Evolutionary conservation across 2,329 filamentous ascomycete genomes (phyloP).

Genomic region (Pseudogymnoascus sp.): DNA sequence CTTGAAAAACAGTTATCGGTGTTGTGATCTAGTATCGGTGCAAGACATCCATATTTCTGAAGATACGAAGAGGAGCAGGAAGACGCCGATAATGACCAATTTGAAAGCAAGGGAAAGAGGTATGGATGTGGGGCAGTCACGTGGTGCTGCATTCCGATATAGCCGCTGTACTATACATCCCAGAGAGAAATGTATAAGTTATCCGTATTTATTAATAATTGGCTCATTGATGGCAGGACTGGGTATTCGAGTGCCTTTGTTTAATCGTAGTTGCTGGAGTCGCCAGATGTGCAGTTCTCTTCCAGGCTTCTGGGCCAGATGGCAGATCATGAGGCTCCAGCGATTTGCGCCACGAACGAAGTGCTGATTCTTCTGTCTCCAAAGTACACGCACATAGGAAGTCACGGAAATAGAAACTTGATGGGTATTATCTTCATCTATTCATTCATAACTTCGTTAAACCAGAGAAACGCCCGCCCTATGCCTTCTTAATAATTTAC

Average conservation of each 20-base stretch:
- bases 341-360: background rate
- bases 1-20: background rate
- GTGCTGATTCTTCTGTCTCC: background rate
- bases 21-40: background rate
- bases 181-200: background rate
- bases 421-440: background rate
- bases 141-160: conserved; percentile 2
- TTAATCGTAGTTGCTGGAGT: background rate
- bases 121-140: conserved; percentile 1
- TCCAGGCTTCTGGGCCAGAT: background rate
- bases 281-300: background rate
- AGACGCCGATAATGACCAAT: background rate
- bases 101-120: background rate
- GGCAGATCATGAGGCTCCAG: background rate
- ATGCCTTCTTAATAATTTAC: conserved; percentile 31
- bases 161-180: background rate
- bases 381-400: background rate
- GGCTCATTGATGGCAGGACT: background rate
- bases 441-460: conserved; percentile 5
- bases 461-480: background rate
- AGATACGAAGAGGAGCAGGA: background rate
- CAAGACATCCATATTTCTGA: background rate
- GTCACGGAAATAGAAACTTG: background rate
- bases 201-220: background rate
- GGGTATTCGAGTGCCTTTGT: background rate